These are phyloP conservation scores for Pythium graminicola DNA, from an alignment of 352 stramenopile species.

Conservation along the genomic window DNA sequence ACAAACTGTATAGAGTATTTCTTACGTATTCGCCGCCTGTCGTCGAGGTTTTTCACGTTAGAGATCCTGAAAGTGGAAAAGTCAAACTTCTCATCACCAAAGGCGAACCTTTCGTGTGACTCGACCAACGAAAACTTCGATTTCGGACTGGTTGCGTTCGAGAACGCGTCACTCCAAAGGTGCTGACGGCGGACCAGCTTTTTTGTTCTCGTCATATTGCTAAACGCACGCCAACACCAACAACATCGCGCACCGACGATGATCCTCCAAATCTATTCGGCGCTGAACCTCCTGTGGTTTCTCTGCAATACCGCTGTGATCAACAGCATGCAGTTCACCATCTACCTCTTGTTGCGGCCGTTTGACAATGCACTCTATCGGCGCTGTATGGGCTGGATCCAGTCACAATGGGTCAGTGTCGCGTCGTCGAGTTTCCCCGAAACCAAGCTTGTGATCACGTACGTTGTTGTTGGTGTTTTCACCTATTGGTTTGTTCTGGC, in stretches of 20 bases:
- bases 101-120: constrained; percentile 12
- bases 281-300: constrained; percentile 77
- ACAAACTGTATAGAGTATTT: too few relatives aligned
- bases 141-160: too few relatives aligned
- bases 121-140: constrained; percentile 23
- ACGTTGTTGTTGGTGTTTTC: constrained; percentile 3
- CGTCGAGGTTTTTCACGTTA: constrained; percentile 5
- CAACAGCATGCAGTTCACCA: constrained; percentile 71
- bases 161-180: constrained; percentile 2
- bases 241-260: constrained; percentile 12
- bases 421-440: constrained; percentile 79
- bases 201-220: neutral
- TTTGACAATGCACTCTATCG: constrained; percentile 82
- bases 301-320: constrained; percentile 76
- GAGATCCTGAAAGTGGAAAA: neutral
- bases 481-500: constrained; percentile 20
- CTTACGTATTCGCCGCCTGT: too few relatives aligned
- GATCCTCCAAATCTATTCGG: constrained; percentile 66
- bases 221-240: neutral
- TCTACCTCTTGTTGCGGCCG: constrained; percentile 79
- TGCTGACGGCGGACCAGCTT: neutral
- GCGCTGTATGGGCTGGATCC: constrained; percentile 55
- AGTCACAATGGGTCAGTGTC: constrained; percentile 84
- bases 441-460: constrained; percentile 77
- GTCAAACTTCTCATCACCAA: too few relatives aligned